Conservation (phyloP, 2,329 filamentous ascomycete species). For the Pseudocercospora pini-densiflorae region DNA sequence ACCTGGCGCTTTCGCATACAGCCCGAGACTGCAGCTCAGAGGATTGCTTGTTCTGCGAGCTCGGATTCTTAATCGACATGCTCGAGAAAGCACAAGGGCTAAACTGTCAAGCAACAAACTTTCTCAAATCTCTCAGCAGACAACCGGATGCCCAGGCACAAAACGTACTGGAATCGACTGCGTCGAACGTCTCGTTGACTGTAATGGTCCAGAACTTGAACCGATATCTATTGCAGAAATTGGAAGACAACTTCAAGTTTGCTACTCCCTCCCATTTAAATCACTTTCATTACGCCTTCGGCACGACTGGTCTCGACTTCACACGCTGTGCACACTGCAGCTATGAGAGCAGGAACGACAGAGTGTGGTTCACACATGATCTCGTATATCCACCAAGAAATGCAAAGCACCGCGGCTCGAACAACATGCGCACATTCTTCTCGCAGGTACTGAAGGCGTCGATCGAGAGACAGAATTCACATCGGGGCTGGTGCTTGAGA, state of each 20-base stretch:
- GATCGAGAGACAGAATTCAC: conserved; percentile 85
- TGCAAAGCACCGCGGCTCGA: conserved; percentile 35
- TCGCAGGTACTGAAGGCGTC: conserved; percentile 91
- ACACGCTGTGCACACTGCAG: conserved; percentile 87
- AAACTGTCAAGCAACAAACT: conserved; percentile 94
- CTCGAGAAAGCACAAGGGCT: conserved; percentile 91
- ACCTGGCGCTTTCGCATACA: conserved; percentile 85
- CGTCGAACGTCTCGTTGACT: conserved; percentile 72
- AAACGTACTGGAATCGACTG: conserved; percentile 82
- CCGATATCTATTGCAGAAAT: conserved; percentile 81
- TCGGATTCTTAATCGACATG: conserved; percentile 98
- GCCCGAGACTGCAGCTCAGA: conserved; percentile 83
- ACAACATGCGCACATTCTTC: conserved; percentile 56
- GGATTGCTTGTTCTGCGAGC: conserved; percentile 85
- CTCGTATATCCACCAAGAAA: conserved; percentile 43
- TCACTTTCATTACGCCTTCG: conserved; percentile 73
- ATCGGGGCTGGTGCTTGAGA: conserved; percentile 88
- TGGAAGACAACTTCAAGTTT: conserved; percentile 64
- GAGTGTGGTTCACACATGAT: conserved; percentile 68
- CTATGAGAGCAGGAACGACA: conserved; percentile 81
- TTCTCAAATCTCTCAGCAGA: conserved; percentile 85
- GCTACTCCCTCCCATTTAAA: conserved; percentile 56
- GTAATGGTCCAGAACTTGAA: conserved; percentile 85
- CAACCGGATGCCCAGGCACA: conserved; percentile 77
- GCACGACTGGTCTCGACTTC: conserved; percentile 70